phyloP scores from a whole-genome alignment of 768 basidiomycete species.

The Russula emetica region DNA sequence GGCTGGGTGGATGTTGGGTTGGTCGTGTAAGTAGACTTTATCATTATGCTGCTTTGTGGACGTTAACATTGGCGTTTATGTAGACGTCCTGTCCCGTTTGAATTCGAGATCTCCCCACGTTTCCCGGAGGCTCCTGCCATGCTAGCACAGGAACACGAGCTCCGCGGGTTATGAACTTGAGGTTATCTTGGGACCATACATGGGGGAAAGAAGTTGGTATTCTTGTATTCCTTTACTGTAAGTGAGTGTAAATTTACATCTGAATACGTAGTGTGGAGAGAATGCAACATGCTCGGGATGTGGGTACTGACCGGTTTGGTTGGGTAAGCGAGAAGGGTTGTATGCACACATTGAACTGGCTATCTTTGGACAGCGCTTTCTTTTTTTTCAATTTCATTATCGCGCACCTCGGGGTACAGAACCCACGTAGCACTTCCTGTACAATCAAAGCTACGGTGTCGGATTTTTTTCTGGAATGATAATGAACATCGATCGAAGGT shows the following conservation, averaged over 20 bases:
- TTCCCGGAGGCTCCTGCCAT: background rate
- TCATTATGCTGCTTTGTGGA: background rate
- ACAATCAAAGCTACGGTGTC: no score
- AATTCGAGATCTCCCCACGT: background rate
- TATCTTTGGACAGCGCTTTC: no score
- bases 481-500: no score
- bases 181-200: no score
- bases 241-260: no score
- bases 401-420: no score
- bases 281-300: background rate
- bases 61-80: background rate
- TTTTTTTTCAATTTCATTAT: no score
- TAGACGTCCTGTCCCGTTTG: background rate
- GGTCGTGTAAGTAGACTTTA: background rate
- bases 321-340: no score
- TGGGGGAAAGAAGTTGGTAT: no score
- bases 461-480: no score
- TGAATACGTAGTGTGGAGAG: background rate
- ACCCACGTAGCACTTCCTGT: no score
- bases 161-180: background rate
- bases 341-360: no score
- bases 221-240: background rate
- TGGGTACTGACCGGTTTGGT: background rate
- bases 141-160: constrained; percentile 4
- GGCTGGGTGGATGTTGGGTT: background rate